Percentiles rank a stretch among this genome's conserved stretches.
These are phyloP conservation scores for Leccinum fibrillosum DNA, from an alignment of 768 basidiomycete species.

Conservation along the genomic window DNA sequence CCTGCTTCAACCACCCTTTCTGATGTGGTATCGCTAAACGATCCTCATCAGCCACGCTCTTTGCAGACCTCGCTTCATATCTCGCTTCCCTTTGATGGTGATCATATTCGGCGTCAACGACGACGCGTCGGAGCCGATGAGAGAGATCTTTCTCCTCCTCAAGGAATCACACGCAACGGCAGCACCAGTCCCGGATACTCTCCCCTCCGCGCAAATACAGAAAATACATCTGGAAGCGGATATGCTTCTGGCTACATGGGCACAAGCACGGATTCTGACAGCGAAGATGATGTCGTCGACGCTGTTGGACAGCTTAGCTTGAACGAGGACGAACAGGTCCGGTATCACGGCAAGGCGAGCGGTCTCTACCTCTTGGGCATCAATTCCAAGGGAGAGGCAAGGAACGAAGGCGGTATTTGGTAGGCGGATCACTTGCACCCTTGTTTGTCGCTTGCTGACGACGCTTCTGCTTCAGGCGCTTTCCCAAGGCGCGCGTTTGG, in stretches of 20 bases:
- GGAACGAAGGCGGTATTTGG: conserved; percentile 79
- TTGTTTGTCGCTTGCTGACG: conserved; percentile 17
- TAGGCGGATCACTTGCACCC: conserved; percentile 27
- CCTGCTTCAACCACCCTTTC: not conserved
- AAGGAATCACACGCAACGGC: conserved; percentile 8
- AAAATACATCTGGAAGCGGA: conserved; percentile 15
- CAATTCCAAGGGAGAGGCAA: conserved; percentile 56
- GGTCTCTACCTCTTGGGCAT: conserved; percentile 71
- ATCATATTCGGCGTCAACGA: conserved; percentile 46
- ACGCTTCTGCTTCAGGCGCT: conserved; percentile 50
- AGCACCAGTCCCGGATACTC: conserved; percentile 21
- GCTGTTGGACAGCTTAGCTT: conserved; percentile 84
- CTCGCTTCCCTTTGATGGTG: conserved; percentile 14
- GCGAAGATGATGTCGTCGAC: conserved; percentile 51
- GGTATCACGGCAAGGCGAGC: conserved; percentile 85
- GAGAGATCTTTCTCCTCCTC: conserved; percentile 9
- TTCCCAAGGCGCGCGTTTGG: conserved; percentile 89
- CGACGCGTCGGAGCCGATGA: conserved; percentile 39
- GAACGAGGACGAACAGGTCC: conserved; percentile 82
- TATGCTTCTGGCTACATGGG: conserved; percentile 27
- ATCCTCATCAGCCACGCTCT: conserved; percentile 9
- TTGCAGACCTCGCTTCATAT: conserved; percentile 13
- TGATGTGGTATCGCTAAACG: conserved; percentile 9
- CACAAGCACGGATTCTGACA: conserved; percentile 32
- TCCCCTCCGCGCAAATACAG: conserved; percentile 8